Evolutionary conservation across 495 filamentous ascomycete species (phyloP).

Genomic region (Copromyces sp.): DNA sequence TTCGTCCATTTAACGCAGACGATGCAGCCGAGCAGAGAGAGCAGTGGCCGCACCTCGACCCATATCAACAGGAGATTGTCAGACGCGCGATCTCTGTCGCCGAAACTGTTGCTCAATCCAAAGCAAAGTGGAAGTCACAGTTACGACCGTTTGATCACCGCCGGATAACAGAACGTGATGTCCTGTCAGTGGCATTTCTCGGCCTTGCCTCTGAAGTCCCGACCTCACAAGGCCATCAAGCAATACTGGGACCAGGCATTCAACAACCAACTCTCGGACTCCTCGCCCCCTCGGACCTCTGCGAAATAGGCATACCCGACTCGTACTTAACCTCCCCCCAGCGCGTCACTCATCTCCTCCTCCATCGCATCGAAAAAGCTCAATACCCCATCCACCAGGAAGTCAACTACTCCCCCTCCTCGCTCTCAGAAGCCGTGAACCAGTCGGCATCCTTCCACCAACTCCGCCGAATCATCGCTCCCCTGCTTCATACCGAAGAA

Average conservation of each 20-base stretch:
- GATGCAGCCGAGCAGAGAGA: conserved; percentile 5
- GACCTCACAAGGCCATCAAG: background rate
- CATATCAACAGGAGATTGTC: background rate
- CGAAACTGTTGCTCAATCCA: background rate
- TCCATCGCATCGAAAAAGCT: background rate
- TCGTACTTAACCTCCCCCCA: background rate
- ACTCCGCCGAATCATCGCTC: background rate
- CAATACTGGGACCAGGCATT: background rate
- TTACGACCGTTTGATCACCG: background rate
- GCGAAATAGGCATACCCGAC: background rate
- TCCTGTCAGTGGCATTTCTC: conserved; percentile 16
- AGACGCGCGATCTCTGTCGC: background rate
- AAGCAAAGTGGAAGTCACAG: background rate
- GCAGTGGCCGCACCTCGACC: background rate
- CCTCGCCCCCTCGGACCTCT: background rate
- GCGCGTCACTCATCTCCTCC: background rate
- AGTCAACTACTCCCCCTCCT: background rate
- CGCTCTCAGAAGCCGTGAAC: background rate
- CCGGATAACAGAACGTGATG: conserved; percentile 18
- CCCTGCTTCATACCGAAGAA: background rate
- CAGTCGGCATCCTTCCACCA: background rate
- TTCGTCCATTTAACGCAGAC: conserved; percentile 10
- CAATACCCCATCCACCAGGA: background rate
- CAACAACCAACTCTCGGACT: background rate
- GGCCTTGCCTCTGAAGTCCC: background rate